These are phyloP conservation scores for Psophocarpus tetragonolobus DNA, from an alignment of 306 rosid species.

Conservation along the genomic window DNA sequence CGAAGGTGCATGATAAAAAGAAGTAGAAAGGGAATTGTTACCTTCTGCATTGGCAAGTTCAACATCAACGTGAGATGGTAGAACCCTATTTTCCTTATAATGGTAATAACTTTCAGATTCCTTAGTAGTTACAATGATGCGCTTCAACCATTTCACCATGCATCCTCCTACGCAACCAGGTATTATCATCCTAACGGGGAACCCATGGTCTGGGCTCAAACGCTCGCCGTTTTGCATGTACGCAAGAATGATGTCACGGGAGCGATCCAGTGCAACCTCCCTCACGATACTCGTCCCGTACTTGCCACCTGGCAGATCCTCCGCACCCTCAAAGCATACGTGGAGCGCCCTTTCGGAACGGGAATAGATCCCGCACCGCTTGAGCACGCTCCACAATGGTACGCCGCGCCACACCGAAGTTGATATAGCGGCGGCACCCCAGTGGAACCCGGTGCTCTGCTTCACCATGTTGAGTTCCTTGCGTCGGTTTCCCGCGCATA, in stretches of 20 bases:
- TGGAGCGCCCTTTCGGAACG: slow-evolving; percentile 51
- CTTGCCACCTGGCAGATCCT: slow-evolving; percentile 80
- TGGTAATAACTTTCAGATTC: slow-evolving; percentile 62
- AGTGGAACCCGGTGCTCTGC: slow-evolving; percentile 69
- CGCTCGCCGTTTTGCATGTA: slow-evolving; percentile 77
- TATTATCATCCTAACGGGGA: slow-evolving; percentile 69
- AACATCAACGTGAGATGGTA: too few species aligned
- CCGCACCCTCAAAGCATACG: slow-evolving; percentile 79
- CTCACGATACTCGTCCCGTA: slow-evolving; percentile 63
- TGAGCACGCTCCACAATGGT: slow-evolving; percentile 47
- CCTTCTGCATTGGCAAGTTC: too few species aligned
- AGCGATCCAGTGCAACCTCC: slow-evolving; percentile 69
- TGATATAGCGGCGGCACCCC: slow-evolving; percentile 75
- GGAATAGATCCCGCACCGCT: slow-evolving; percentile 55
- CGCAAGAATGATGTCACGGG: slow-evolving; percentile 69
- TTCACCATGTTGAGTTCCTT: slow-evolving; percentile 85
- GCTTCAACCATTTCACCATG: slow-evolving; percentile 85
- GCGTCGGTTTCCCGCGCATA: slow-evolving; percentile 74
- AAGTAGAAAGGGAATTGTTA: slow-evolving; percentile 70
- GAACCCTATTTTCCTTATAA: too few species aligned
- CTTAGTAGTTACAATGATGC: slow-evolving; percentile 60
- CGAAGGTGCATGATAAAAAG: too few species aligned
- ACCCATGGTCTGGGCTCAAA: slow-evolving; percentile 74
- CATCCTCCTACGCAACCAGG: slow-evolving; percentile 80
- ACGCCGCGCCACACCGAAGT: slow-evolving; percentile 78